A percentile compares a stretch with the other conserved stretches of the same genome.
These are phyloP conservation scores for Cercospora sesami DNA, from an alignment of 2,329 filamentous ascomycete genomes.

Conservation along the genomic window DNA sequence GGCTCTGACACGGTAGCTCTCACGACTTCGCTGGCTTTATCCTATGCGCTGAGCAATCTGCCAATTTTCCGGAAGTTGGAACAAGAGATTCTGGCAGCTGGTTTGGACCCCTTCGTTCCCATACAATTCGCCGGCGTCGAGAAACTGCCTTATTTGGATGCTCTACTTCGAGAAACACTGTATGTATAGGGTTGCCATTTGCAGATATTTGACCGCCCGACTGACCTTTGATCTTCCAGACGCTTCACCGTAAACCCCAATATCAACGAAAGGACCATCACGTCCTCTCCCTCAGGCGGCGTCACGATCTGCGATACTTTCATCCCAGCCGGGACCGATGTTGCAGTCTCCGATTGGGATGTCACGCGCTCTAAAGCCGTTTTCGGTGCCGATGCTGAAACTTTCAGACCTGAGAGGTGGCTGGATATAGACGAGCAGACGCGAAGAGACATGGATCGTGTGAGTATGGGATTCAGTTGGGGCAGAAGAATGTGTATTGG, in stretches of 20 bases:
- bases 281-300: neutral
- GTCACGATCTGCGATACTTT: conserved; percentile 32
- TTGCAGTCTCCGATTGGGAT: conserved; percentile 46
- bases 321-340: conserved; percentile 41
- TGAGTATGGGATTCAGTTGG: conserved; percentile 49
- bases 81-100: conserved; percentile 9
- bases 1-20: conserved; percentile 17
- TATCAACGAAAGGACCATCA: conserved; percentile 16
- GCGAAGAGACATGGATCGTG: conserved; percentile 43
- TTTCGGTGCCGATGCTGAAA: conserved; percentile 43
- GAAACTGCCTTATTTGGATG: conserved; percentile 19
- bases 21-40: conserved; percentile 2
- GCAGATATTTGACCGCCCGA: too few species aligned
- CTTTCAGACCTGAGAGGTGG: conserved; percentile 53
- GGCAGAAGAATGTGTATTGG: conserved; percentile 50
- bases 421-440: conserved; percentile 40
- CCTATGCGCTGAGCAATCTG: neutral
- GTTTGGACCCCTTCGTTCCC: conserved; percentile 2
- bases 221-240: too few species aligned
- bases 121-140: conserved; percentile 11
- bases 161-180: conserved; percentile 18
- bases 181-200: neutral
- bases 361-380: conserved; percentile 41
- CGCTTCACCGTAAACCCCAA: conserved; percentile 13
- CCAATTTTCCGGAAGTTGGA: conserved; percentile 11